Conservation (phyloP, 2,329 filamentous ascomycete genomes). For the Aspergillus ochraceus region DNA sequence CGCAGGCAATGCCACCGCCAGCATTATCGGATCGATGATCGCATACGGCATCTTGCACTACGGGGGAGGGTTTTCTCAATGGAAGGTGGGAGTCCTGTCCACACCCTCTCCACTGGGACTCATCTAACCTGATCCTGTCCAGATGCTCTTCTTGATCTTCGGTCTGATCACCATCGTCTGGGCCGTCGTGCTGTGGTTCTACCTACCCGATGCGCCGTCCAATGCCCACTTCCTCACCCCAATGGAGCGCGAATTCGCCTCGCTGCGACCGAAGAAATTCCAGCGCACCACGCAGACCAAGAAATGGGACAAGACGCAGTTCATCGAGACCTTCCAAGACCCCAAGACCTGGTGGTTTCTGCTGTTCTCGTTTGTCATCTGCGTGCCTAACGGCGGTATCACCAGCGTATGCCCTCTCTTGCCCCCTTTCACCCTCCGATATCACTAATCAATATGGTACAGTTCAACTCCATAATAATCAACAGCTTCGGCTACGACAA, state of each 20-base stretch:
- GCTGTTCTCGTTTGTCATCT: slow-evolving; percentile 19
- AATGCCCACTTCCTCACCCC: slow-evolving; percentile 17
- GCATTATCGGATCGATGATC: slow-evolving; percentile 22
- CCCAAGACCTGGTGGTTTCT: slow-evolving; percentile 34
- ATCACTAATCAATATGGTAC: neutral
- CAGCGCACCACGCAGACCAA: slow-evolving; percentile 11
- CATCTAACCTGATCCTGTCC: neutral
- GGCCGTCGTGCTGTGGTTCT: slow-evolving; percentile 14
- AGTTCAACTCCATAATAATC: slow-evolving; percentile 22
- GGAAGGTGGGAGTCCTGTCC: slow-evolving; percentile 11
- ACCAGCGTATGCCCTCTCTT: slow-evolving; percentile 13
- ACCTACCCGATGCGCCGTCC: slow-evolving; percentile 17
- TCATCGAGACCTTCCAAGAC: slow-evolving; percentile 32
- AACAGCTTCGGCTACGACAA: slow-evolving; percentile 24
- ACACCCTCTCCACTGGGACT: no score
- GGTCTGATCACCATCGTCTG: slow-evolving; percentile 15
- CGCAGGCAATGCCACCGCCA: slow-evolving; percentile 21
- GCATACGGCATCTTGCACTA: slow-evolving; percentile 23
- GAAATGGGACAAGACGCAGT: slow-evolving; percentile 21
- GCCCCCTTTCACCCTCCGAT: no score
- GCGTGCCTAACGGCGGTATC: slow-evolving; percentile 18
- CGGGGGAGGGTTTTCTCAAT: slow-evolving; percentile 7
- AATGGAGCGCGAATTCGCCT: slow-evolving; percentile 10
- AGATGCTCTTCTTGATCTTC: slow-evolving; percentile 21
- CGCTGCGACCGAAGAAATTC: slow-evolving; percentile 10